Evolutionary conservation across 1,284 basidiomycete species (phyloP), one percentile per base, ranked within the genome.

Genomic region (Mycena sp.): DNA sequence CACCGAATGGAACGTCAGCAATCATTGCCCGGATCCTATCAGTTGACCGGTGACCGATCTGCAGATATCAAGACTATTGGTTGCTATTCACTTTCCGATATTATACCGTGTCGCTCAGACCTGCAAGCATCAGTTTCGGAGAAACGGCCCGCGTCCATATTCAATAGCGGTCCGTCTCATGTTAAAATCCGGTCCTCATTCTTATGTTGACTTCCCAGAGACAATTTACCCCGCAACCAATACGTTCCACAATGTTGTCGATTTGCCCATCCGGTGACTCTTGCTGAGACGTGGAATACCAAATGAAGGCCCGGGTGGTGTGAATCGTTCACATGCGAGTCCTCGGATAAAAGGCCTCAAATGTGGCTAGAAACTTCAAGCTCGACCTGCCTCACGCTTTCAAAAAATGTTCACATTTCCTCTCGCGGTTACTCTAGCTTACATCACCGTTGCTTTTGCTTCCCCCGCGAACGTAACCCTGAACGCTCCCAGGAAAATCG

Each of bases 401-500:
- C n/a, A n/a, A 43, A 48, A 45, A n/a, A 52, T 52, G 50, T 11
- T 53, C 23, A 6, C 58, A 37, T 35, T 60, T 19, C 25, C 50
- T 53, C 41, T 60, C 9, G 49, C 30, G 44, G 50, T 60, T 16
- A 52, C 50, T 16, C 37, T 60, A 25, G 58, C 50, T 14, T 60
- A 35, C 37, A 7, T 60, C 16, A 43, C 35, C 28, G 23, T 35
- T 14, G 45, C 51, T 30, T 23, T 45, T 21, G 53, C 43, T 16
- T 40, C 51, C 4, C 51, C 58, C 17, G 6, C 29, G 17, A 49
- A 54, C 11, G 38, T 19, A 17, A 41, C 37, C 12, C 30, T 51
- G 10, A 56, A 56, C 23, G 52, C 43, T 28, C 62, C 62, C 3
- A 29, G 57, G 30, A 64, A 58, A 45, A 65, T 69, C 30, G 65